A percentile compares a stretch with the other conserved stretches of the same genome.
Conservation (phyloP, 106 monocot genomes). For the Apostasia shenzhenica region DNA sequence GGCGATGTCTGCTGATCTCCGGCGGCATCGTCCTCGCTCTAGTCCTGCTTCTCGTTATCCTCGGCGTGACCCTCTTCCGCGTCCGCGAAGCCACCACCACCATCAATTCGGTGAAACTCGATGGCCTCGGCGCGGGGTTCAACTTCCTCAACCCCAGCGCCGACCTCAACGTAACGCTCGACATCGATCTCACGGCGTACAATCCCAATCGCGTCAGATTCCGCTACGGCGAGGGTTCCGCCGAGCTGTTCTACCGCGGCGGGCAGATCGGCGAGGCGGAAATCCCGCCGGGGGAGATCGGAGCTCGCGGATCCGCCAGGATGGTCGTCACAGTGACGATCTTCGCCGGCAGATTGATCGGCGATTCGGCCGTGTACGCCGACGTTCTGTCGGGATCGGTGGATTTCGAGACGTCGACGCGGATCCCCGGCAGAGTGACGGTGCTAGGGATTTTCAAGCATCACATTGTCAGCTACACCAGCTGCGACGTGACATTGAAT, state of each 20-base stretch:
- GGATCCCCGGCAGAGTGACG: slow-evolving; percentile 49
- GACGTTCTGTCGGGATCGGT: slow-evolving; percentile 49
- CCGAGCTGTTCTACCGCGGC: slow-evolving; percentile 53
- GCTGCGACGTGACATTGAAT: slow-evolving; percentile 45
- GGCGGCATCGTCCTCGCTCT: slow-evolving; percentile 15
- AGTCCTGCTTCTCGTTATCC: slow-evolving; percentile 36
- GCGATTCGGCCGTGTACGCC: slow-evolving; percentile 11
- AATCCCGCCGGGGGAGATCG: slow-evolving; percentile 60
- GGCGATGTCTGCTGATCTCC: slow-evolving; percentile 14
- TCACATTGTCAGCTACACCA: slow-evolving; percentile 44
- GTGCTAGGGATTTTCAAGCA: slow-evolving; percentile 59
- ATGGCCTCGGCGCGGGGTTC: slow-evolving; percentile 32
- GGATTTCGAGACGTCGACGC: slow-evolving; percentile 36
- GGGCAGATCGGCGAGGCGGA: slow-evolving; percentile 46
- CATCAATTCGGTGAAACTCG: slow-evolving; percentile 51
- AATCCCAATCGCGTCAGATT: slow-evolving; percentile 83
- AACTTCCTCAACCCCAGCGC: slow-evolving; percentile 23
- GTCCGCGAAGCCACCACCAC: slow-evolving; percentile 41
- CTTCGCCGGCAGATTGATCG: slow-evolving; percentile 39
- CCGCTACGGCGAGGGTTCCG: slow-evolving; percentile 30
- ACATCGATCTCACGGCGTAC: slow-evolving; percentile 34
- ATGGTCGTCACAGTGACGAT: slow-evolving; percentile 36
- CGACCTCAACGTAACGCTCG: slow-evolving; percentile 67
- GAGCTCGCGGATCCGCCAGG: slow-evolving; percentile 21
- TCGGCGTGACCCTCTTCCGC: slow-evolving; percentile 54